phyloP scores from a whole-genome alignment of 306 rosid species.

The Biancaea sappan region DNA sequence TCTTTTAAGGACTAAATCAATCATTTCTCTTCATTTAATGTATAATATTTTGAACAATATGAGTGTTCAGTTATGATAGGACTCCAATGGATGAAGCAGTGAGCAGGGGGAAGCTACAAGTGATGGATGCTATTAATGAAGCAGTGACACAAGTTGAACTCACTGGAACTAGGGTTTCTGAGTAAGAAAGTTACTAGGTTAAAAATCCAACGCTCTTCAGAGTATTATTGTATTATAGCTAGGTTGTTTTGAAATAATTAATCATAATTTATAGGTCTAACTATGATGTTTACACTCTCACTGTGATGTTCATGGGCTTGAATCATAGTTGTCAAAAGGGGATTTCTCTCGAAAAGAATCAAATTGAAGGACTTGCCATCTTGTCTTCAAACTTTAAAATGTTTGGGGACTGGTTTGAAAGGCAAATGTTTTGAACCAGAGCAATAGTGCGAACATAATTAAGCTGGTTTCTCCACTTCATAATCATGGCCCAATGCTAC shows the following conservation, averaged over 20 bases:
- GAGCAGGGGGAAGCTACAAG: conserved; percentile 63
- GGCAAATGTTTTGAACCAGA: neutral
- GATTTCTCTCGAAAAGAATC: neutral
- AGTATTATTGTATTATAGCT: neutral
- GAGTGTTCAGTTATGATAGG: conserved; percentile 67
- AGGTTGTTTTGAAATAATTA: neutral
- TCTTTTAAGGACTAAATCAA: no score
- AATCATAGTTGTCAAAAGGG: no score
- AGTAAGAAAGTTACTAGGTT: conserved; percentile 13
- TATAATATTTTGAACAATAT: neutral
- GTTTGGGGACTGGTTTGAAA: neutral
- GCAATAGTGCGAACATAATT: neutral
- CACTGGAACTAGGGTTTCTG: conserved; percentile 49
- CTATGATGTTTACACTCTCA: neutral
- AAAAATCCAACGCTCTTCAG: neutral
- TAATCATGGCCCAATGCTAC: no score
- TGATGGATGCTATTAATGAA: conserved; percentile 76
- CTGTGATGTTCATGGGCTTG: neutral
- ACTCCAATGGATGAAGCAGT: conserved; percentile 93
- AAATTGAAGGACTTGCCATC: neutral
- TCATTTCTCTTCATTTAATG: no score
- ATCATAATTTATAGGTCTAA: neutral
- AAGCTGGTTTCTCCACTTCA: no score
- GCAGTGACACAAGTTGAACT: conserved; percentile 77
- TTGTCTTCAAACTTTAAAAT: neutral